A percentile compares a stretch with the other conserved stretches of the same genome.
Conservation (phyloP, 2,329 filamentous ascomycete genomes). For the Cryphonectria carpinicola region DNA sequence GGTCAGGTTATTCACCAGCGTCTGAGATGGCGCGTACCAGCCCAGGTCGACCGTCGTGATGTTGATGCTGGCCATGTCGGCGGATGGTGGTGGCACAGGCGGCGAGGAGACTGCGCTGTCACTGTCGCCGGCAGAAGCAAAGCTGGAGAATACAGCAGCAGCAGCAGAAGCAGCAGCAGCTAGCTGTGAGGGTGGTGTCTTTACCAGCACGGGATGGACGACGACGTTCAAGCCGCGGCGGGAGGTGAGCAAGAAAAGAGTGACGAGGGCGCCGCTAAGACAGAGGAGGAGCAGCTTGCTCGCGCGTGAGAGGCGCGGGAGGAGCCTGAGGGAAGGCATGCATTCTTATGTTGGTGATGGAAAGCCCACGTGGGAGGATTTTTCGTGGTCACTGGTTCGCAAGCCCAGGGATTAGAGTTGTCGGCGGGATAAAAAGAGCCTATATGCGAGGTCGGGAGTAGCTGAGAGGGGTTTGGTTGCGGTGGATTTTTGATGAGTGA, state of each 20-base stretch:
- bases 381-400: neutral
- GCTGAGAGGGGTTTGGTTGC: neutral
- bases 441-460: neutral
- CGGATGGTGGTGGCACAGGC: neutral
- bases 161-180: neutral
- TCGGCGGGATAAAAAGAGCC: neutral
- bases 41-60: constrained; percentile 30
- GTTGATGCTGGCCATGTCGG: constrained; percentile 15
- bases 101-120: neutral
- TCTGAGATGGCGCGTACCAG: constrained; percentile 36
- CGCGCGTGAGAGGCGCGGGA: constrained; percentile 19
- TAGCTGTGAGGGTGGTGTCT: neutral
- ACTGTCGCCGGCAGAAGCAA: neutral
- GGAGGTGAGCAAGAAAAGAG: constrained; percentile 6
- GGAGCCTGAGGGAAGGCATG: constrained; percentile 24
- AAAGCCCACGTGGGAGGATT: constrained; percentile 24
- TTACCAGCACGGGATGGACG: neutral
- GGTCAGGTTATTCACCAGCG: constrained; percentile 38
- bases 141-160: neutral
- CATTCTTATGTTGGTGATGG: constrained; percentile 23
- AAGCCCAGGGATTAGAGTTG: neutral
- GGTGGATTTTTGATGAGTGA: neutral
- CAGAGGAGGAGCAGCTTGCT: constrained; percentile 18
- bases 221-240: neutral
- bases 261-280: constrained; percentile 16